These are phyloP conservation scores for Cladosporium cucumerinum DNA, from an alignment of 2,329 filamentous ascomycete species.

Conservation along the genomic window DNA sequence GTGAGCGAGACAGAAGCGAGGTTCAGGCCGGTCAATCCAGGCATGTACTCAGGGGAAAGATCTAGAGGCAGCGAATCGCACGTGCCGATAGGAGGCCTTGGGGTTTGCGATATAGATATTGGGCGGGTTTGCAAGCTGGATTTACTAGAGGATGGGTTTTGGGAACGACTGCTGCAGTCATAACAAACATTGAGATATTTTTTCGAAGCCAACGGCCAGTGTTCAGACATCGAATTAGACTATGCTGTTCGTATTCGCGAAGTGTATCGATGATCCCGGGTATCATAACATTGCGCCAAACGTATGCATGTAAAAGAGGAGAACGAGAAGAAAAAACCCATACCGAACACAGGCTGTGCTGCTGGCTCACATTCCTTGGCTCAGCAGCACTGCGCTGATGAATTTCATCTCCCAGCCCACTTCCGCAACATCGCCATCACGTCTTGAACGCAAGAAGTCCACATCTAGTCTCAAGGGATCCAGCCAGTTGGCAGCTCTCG, in stretches of 20 bases:
- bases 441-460: slow-evolving; percentile 17
- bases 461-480: slow-evolving; percentile 19
- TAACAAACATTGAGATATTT: background rate
- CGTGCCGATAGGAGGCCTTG: background rate
- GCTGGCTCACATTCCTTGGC: slow-evolving; percentile 13
- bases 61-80: background rate
- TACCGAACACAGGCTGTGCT: background rate
- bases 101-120: slow-evolving; percentile 2
- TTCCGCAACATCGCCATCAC: slow-evolving; percentile 17
- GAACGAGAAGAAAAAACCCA: background rate
- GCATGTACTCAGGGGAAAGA: background rate
- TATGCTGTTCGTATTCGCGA: background rate
- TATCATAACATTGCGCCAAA: background rate
- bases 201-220: background rate
- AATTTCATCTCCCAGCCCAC: slow-evolving; percentile 26
- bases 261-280: background rate
- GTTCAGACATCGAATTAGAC: background rate
- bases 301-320: background rate
- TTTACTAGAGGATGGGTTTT: slow-evolving; percentile 9
- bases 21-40: slow-evolving; percentile 12
- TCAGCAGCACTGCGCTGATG: slow-evolving; percentile 22
- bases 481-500: slow-evolving; percentile 23
- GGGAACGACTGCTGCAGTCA: slow-evolving; percentile 11
- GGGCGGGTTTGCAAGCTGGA: slow-evolving; percentile 8
- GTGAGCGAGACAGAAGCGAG: slow-evolving; percentile 11